These are phyloP conservation scores for Arabidopsis arenosa DNA, from an alignment of 345 rosid species.

Conservation along the genomic window DNA sequence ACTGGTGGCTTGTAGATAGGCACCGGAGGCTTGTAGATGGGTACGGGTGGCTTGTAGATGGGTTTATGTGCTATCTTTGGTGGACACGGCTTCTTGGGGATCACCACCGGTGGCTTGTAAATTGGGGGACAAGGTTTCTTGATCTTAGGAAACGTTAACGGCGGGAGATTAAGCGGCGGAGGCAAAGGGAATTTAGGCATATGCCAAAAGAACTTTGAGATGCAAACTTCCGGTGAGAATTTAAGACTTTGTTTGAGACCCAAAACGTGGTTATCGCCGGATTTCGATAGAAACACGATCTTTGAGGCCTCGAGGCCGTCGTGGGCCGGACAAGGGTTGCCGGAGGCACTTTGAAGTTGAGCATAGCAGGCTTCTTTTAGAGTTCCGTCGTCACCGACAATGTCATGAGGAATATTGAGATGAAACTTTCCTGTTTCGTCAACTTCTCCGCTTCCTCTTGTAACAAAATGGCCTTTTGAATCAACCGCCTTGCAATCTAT, in stretches of 20 bases:
- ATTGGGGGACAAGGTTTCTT: constrained; percentile 43
- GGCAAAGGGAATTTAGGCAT: constrained; percentile 40
- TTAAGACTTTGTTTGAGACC: constrained; percentile 63
- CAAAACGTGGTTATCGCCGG: constrained; percentile 50
- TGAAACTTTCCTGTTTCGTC: constrained; percentile 68
- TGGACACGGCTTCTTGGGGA: constrained; percentile 45
- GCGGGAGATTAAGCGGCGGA: constrained; percentile 27
- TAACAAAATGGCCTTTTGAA: constrained; percentile 55
- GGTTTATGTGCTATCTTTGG: constrained; percentile 36
- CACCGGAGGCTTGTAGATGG: neutral
- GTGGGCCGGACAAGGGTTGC: constrained; percentile 61
- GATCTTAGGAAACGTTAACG: constrained; percentile 39
- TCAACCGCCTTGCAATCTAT: constrained; percentile 68
- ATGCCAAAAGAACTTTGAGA: constrained; percentile 66
- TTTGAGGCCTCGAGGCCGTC: constrained; percentile 60
- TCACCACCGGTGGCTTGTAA: constrained; percentile 40
- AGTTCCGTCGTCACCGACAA: constrained; percentile 55
- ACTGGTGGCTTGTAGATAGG: constrained; percentile 36
- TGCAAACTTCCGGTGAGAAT: constrained; percentile 63
- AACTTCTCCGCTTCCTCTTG: constrained; percentile 58
- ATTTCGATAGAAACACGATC: constrained; percentile 52
- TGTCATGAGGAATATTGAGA: constrained; percentile 54
- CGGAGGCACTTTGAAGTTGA: constrained; percentile 70
- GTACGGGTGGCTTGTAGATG: constrained; percentile 8
- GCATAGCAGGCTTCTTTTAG: constrained; percentile 79